Evolutionary conservation across 1,284 basidiomycete genomes (phyloP), one percentile per base, ranked within the genome.

Genomic region (Bondarzewia mesenterica): DNA sequence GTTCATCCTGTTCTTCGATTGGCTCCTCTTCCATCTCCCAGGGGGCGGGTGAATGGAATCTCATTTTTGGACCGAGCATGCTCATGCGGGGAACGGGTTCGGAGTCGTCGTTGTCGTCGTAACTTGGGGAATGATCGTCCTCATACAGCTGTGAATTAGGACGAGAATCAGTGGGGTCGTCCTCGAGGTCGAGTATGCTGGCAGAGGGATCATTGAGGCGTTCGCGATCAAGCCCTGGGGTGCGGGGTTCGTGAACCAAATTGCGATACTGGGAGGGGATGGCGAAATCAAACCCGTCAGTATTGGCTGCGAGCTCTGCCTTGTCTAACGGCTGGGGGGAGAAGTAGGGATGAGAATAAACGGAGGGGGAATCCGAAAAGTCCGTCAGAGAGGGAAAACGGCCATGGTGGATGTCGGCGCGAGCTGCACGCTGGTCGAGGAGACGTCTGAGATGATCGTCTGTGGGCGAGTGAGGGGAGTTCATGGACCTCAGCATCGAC

Each of bases 61-160:
- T 78, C 75, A 89, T 85, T 62, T 80, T 86, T 23, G 86, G 86
- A 15, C 87, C 87, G 38, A 84, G 77, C 47, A 82, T 67, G 58
- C 82, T 87, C 64, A 86, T 76, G 48, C 80, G 72, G 51, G 70
- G 54, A 49, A 72, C 64, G 47, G 63, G 55, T 29, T 74, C 70
- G 20, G 59, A 59, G 41, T 60, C 57, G 42, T 63, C 63, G 35
- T 64, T 58, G 36, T 66, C 60, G 46, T 69, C 61, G 14, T 59
- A 53, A 46, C 60, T 60, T 44, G 51, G 16, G 40, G 29, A 7
- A 48, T 45, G 2, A 45, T 41, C 18, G 47, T 38, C 4, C 46
- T 51, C 6, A 40, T 16, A 7, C 7, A 25, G n/a, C 7, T 27
- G 42, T 38, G 44, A 52, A 39, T 40, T 48, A 26, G 32, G 51